These are phyloP conservation scores for Ceratocystis ficicola DNA, from an alignment of 2,329 filamentous ascomycete species.

Conservation along the genomic window DNA sequence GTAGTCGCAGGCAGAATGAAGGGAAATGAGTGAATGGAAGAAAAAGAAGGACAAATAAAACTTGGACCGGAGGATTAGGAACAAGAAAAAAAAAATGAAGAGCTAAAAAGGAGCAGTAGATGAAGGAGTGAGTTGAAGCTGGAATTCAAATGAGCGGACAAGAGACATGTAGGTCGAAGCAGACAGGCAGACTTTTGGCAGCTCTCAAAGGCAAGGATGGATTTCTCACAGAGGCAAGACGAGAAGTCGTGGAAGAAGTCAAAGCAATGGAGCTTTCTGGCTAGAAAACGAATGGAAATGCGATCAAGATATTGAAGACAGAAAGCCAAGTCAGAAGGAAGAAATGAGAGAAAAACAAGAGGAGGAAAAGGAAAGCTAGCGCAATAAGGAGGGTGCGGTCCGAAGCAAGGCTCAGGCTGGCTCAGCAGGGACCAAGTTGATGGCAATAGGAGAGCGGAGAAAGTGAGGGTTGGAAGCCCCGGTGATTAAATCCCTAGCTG, in stretches of 20 bases:
- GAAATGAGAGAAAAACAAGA: slow-evolving; percentile 2
- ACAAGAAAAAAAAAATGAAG: neutral
- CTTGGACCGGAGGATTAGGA: neutral
- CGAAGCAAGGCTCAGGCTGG: slow-evolving; percentile 4
- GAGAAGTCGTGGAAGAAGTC: neutral
- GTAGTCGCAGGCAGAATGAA: neutral
- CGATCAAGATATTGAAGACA: slow-evolving; percentile 12
- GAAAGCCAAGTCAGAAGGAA: neutral
- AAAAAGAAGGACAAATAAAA: slow-evolving; percentile 4
- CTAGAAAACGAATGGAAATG: slow-evolving; percentile 9
- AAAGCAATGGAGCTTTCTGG: neutral
- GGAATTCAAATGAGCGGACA: neutral
- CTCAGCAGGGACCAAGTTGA: neutral
- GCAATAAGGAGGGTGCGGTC: slow-evolving; percentile 3
- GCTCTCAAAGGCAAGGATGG: neutral
- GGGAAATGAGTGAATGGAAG: neutral
- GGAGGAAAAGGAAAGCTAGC: neutral
- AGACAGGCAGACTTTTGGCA: neutral
- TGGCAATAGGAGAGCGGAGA: neutral
- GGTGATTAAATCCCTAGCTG: neutral
- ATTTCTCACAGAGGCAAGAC: neutral
- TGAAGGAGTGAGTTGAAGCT: neutral
- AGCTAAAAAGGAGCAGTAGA: neutral
- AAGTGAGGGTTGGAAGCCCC: neutral
- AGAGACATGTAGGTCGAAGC: neutral